Percentiles rank a stretch among this genome's conserved stretches.
Evolutionary conservation across 768 basidiomycete species (phyloP).

Genomic region (Floccularia luteovirens): DNA sequence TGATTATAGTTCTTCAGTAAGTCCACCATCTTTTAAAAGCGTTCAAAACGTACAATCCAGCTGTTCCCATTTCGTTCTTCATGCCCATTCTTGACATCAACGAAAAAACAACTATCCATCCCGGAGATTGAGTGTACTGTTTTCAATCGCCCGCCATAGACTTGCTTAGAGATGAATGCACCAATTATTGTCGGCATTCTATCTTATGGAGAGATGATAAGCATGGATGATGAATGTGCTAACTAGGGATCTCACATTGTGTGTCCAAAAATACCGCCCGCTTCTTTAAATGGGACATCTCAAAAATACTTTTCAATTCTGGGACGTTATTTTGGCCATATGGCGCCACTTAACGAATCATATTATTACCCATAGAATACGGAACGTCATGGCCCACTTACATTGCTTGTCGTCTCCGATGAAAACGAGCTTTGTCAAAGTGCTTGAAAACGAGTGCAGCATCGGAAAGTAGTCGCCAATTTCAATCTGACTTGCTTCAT

Average conservation of each 20-base stretch:
- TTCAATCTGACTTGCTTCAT: slow-evolving; percentile 52
- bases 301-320: slow-evolving; percentile 54
- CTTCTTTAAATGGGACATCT: slow-evolving; percentile 37
- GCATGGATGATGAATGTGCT: too few relatives aligned
- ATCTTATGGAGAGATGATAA: slow-evolving; percentile 21
- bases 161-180: slow-evolving; percentile 46
- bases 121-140: slow-evolving; percentile 31
- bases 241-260: slow-evolving; percentile 51
- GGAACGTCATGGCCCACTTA: slow-evolving; percentile 17
- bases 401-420: slow-evolving; percentile 51
- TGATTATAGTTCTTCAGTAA: slow-evolving; percentile 2
- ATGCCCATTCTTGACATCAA: slow-evolving; percentile 34
- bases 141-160: slow-evolving; percentile 48
- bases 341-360: slow-evolving; percentile 46
- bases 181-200: slow-evolving; percentile 64
- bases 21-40: neutral
- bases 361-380: slow-evolving; percentile 9
- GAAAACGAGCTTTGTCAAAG: slow-evolving; percentile 36
- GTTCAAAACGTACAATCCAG: slow-evolving; percentile 24
- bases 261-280: slow-evolving; percentile 43
- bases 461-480: slow-evolving; percentile 36
- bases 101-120: slow-evolving; percentile 43
- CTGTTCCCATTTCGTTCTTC: slow-evolving; percentile 23
- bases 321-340: slow-evolving; percentile 48
- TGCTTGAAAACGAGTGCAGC: slow-evolving; percentile 21